These are phyloP conservation scores for Arachnomyces sp. DNA, from an alignment of 2,329 filamentous ascomycete species.

Conservation along the genomic window DNA sequence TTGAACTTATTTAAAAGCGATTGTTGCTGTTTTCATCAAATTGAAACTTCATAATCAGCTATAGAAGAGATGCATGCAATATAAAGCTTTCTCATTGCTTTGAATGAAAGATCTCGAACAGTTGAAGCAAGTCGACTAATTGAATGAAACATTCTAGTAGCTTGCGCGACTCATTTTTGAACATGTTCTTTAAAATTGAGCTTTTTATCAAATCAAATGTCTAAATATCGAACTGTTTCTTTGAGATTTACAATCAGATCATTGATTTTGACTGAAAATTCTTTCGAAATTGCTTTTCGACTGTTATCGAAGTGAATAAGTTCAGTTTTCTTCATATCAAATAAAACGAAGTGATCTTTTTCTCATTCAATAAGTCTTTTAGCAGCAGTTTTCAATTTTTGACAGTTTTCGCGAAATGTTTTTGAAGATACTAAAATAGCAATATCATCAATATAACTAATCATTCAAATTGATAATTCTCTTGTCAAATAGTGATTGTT, in stretches of 20 bases:
- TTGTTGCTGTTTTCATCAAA: constrained; percentile 7
- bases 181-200: constrained; percentile 7
- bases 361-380: background rate
- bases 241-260: constrained; percentile 1
- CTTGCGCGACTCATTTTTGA: constrained; percentile 2
- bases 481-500: no score
- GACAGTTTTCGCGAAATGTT: constrained; percentile 1
- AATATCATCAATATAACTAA: constrained; percentile 5
- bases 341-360: background rate
- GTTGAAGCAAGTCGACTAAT: constrained; percentile 4
- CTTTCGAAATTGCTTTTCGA: background rate
- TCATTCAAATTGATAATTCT: background rate
- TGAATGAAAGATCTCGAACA: constrained; percentile 2
- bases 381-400: background rate
- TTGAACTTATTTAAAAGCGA: constrained; percentile 5
- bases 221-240: constrained; percentile 4
- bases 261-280: background rate
- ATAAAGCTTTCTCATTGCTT: constrained; percentile 6
- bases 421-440: background rate
- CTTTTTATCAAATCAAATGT: constrained; percentile 4
- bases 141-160: constrained; percentile 5
- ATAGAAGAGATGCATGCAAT: constrained; percentile 5
- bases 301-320: constrained; percentile 1
- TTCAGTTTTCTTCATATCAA: constrained; percentile 5
- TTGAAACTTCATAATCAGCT: constrained; percentile 5